These are phyloP conservation scores for Gymnopus androsaceus DNA, from an alignment of 1,284 basidiomycete genomes.

Conservation along the genomic window DNA sequence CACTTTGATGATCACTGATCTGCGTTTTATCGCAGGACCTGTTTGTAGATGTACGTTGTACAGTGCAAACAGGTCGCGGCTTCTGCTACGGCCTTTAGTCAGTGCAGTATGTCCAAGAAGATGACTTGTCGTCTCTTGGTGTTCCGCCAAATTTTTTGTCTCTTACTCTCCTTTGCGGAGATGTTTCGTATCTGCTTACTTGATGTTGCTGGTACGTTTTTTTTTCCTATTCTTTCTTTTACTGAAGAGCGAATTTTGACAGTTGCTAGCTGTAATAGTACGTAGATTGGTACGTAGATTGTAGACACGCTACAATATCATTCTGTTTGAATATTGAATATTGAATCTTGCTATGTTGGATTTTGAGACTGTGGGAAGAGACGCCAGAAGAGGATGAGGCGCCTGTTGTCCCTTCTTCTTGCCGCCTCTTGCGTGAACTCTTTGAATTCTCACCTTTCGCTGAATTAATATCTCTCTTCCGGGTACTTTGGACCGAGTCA, in stretches of 20 bases:
- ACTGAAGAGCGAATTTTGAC: not conserved
- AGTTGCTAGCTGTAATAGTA: too few relatives aligned
- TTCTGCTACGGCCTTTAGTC: not conserved
- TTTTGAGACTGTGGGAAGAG: too few relatives aligned
- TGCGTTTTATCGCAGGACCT: not conserved
- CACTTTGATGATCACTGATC: too few relatives aligned
- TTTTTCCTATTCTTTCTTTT: not conserved
- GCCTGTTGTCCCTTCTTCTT: too few relatives aligned
- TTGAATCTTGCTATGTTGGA: too few relatives aligned
- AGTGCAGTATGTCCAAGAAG: not conserved
- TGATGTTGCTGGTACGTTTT: not conserved
- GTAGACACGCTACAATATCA: too few relatives aligned
- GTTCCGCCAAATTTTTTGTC: constrained; percentile 23
- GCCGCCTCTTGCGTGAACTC: too few relatives aligned
- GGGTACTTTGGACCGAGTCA: not conserved
- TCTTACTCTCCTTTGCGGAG: constrained; percentile 25
- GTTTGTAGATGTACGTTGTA: not conserved
- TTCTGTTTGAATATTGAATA: too few relatives aligned
- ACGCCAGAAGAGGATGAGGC: too few relatives aligned
- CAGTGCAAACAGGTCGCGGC: not conserved
- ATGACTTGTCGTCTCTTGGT: not conserved
- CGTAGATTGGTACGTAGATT: too few relatives aligned
- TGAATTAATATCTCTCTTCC: not conserved
- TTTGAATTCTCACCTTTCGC: not conserved
- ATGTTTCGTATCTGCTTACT: constrained; percentile 2